Conservation (phyloP, 2,329 filamentous ascomycete genomes). For the Colletotrichum gigasporum region DNA sequence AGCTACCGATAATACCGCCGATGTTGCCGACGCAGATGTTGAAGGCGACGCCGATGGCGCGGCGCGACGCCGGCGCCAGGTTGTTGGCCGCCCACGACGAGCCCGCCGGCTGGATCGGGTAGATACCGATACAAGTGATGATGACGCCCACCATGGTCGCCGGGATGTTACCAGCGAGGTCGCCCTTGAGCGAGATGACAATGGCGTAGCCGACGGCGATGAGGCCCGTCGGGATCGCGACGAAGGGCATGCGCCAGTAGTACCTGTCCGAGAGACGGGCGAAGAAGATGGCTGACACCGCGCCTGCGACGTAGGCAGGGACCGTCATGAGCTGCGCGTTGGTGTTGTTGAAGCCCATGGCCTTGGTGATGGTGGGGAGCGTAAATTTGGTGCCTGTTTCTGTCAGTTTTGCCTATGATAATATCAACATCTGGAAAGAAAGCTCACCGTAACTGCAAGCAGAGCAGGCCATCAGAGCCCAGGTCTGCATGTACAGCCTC, state of each 20-base stretch:
- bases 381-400: constrained; percentile 41
- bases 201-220: constrained; percentile 68
- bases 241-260: constrained; percentile 70
- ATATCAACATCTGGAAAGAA: neutral
- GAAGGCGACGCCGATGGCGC: constrained; percentile 49
- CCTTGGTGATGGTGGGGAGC: constrained; percentile 34
- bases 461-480: constrained; percentile 40
- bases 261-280: constrained; percentile 75
- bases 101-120: constrained; percentile 70
- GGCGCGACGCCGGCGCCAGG: constrained; percentile 53
- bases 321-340: constrained; percentile 61
- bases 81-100: constrained; percentile 78
- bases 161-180: constrained; percentile 49
- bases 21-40: constrained; percentile 49
- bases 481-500: constrained; percentile 41
- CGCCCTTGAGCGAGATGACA: constrained; percentile 68
- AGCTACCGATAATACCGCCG: constrained; percentile 51
- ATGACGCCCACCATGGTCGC: constrained; percentile 75
- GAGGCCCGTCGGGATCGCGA: constrained; percentile 67
- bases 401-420: neutral
- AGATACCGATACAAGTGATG: constrained; percentile 75
- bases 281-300: constrained; percentile 68
- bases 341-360: constrained; percentile 34
- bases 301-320: constrained; percentile 68
- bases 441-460: constrained; percentile 27